phyloP scores from a whole-genome alignment of 2,329 filamentous ascomycete species.

The Exophiala sp. region DNA sequence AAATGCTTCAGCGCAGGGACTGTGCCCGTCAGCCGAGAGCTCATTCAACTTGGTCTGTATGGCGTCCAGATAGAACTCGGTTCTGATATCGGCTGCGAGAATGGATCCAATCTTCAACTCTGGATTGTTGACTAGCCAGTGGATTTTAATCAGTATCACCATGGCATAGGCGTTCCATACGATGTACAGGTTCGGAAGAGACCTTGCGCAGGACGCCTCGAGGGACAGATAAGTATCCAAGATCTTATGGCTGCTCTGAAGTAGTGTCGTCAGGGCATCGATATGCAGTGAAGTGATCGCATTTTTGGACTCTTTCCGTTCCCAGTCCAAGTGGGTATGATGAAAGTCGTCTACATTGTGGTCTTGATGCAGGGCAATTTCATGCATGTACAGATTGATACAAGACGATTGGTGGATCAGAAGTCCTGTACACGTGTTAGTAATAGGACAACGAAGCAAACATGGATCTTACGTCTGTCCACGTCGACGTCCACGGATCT shows the following conservation, averaged over 20 bases:
- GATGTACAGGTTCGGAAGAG: conserved; percentile 65
- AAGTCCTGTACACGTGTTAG: conserved; percentile 5
- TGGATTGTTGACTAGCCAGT: conserved; percentile 62
- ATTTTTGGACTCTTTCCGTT: conserved; percentile 13
- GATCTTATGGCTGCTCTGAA: conserved; percentile 60
- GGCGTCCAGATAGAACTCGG: conserved; percentile 62
- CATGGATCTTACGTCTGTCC: conserved; percentile 51
- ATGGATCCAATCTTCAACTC: conserved; percentile 64
- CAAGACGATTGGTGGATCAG: conserved; percentile 62
- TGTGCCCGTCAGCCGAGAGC: conserved; percentile 60
- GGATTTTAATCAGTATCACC: conserved; percentile 70
- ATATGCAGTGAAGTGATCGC: conserved; percentile 57
- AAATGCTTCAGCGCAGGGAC: conserved; percentile 65
- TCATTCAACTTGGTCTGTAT: conserved; percentile 66
- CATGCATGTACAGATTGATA: conserved; percentile 69
- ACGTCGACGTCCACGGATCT: conserved; percentile 50
- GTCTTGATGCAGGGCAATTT: conserved; percentile 66
- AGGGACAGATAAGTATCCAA: conserved; percentile 63
- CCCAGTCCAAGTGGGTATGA: conserved; percentile 28
- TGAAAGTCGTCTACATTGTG: conserved; percentile 54
- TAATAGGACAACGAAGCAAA: neutral
- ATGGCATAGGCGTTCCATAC: conserved; percentile 70
- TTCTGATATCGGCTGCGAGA: conserved; percentile 64
- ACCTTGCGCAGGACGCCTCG: conserved; percentile 56
- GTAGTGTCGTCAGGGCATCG: conserved; percentile 61